These are phyloP conservation scores for Boletus subparvulus DNA, from an alignment of 768 basidiomycete genomes.

Conservation along the genomic window DNA sequence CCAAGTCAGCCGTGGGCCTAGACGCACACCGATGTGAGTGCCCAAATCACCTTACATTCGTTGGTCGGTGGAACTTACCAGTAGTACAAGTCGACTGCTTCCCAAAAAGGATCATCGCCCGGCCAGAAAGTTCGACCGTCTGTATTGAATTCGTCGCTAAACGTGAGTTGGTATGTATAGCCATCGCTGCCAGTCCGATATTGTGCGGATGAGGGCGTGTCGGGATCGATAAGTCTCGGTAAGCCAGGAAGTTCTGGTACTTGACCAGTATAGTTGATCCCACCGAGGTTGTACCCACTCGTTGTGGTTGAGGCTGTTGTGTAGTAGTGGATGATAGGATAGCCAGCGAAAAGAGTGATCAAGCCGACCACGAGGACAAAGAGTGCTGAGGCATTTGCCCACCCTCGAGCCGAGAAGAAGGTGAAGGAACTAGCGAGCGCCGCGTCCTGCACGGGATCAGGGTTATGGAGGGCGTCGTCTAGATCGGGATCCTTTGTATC, in stretches of 20 bases:
- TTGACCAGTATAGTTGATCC: conserved; percentile 82
- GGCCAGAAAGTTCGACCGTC: conserved; percentile 73
- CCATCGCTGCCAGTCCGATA: conserved; percentile 74
- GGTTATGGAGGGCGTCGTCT: conserved; percentile 90
- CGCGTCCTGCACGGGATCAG: conserved; percentile 70
- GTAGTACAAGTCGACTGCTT: conserved; percentile 84
- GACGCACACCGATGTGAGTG: conserved; percentile 9
- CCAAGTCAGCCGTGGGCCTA: conserved; percentile 69
- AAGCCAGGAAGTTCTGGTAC: conserved; percentile 73
- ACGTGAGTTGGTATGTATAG: conserved; percentile 75
- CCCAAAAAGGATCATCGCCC: conserved; percentile 85
- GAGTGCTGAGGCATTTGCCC: conserved; percentile 76
- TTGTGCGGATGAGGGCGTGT: conserved; percentile 61
- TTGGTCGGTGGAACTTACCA: conserved; percentile 43
- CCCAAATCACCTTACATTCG: not conserved
- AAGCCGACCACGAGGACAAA: conserved; percentile 66
- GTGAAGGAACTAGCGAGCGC: conserved; percentile 60
- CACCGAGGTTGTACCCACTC: conserved; percentile 79
- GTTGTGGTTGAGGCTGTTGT: conserved; percentile 29
- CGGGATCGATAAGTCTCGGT: conserved; percentile 69
- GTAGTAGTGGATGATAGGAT: conserved; percentile 73
- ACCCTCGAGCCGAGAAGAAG: conserved; percentile 79
- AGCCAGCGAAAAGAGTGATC: conserved; percentile 81
- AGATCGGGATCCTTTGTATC: conserved; percentile 80
- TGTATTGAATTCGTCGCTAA: conserved; percentile 83